Percentiles rank a stretch among this genome's conserved stretches.
Evolutionary conservation across 805 yeast species (phyloP).

Genomic region (Huiozyma naganishii): DNA sequence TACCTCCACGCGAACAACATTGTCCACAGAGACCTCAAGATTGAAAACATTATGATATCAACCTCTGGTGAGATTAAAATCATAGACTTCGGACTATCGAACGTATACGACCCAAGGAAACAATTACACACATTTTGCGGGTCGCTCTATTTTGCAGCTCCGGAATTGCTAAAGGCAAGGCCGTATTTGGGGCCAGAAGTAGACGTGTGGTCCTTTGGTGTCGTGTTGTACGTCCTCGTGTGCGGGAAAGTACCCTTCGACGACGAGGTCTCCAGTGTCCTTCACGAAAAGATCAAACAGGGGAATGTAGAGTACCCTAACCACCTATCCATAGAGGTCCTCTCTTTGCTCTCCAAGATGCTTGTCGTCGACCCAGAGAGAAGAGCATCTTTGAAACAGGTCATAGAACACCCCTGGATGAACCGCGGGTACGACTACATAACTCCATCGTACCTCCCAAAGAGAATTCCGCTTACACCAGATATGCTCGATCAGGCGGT

Average conservation of each 20-base stretch:
- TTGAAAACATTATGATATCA: constrained; percentile 91
- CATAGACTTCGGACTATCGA: constrained; percentile 92
- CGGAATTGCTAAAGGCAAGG: constrained; percentile 83
- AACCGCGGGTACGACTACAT: constrained; percentile 70
- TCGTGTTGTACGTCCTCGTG: constrained; percentile 85
- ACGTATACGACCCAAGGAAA: constrained; percentile 60
- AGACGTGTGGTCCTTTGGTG: constrained; percentile 97
- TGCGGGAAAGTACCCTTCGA: constrained; percentile 98
- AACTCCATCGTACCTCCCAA: constrained; percentile 60
- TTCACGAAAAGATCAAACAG: constrained; percentile 87
- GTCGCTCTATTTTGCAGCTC: constrained; percentile 95
- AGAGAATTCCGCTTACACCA: constrained; percentile 53
- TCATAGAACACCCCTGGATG: constrained; percentile 92
- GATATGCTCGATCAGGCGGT: constrained; percentile 39
- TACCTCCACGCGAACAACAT: constrained; percentile 90
- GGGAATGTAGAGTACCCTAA: constrained; percentile 90
- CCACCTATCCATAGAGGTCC: constrained; percentile 68
- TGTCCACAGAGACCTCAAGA: constrained; percentile 93
- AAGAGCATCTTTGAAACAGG: constrained; percentile 71
- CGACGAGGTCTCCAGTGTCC: constrained; percentile 81
- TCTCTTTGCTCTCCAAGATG: constrained; percentile 75
- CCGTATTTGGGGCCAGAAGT: constrained; percentile 96
- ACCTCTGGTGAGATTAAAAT: constrained; percentile 89
- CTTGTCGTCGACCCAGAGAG: constrained; percentile 78
- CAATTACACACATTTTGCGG: constrained; percentile 93